Evolutionary conservation across 192 early-diverging fungal genomes (phyloP), one percentile per base, ranked within the genome.

Genomic region (Gaertneriomyces semiglobifer): DNA sequence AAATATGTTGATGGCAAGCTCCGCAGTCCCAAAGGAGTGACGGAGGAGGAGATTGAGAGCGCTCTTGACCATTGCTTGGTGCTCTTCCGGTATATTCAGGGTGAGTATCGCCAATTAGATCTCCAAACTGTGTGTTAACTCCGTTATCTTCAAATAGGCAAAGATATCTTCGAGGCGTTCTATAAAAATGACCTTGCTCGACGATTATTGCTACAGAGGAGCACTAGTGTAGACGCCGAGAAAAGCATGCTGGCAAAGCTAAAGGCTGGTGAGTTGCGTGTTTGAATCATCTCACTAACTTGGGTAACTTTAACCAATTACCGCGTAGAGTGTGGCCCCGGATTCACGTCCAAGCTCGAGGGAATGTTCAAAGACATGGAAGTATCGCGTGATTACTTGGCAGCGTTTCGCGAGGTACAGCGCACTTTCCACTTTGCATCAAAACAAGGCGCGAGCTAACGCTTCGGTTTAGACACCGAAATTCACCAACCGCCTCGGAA

Each of bases 321-420:
- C 16, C 16, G n/a, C 63, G 71, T 69, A 65, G 97, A 99, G 77
- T 98, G 95, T 70, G 96, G 97, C 2, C 75, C 86, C 5, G 90
- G 85, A 11, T 98, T 92, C 73, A 99, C 97, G 33, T 89, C 88
- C 38, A 89, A 93, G 33, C 79, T 98, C 10, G 97, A 99, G 63
- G 90, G 87, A 9, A 99, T 99, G 96, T 90, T 98, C 71, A 92
- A 90, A 59, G 97, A 99, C 70, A 92, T 99, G 67, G 89, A 89
- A 18, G 67, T 86, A 0, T 96, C 97, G 0, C 77, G 78, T 12
- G 92, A 95, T 58, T 66, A 96, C 56, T 81, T 85, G 68, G 54
- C 61, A 14, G 77, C 81, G 39, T 79, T 82, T 69, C 57, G 58
- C 10, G 62, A 79, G 62, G 78, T 76, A 44, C 47, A 62, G 58